These are phyloP conservation scores for Rhinocladiella mackenziei DNA, from an alignment of 2,329 filamentous ascomycete species.

Conservation along the genomic window DNA sequence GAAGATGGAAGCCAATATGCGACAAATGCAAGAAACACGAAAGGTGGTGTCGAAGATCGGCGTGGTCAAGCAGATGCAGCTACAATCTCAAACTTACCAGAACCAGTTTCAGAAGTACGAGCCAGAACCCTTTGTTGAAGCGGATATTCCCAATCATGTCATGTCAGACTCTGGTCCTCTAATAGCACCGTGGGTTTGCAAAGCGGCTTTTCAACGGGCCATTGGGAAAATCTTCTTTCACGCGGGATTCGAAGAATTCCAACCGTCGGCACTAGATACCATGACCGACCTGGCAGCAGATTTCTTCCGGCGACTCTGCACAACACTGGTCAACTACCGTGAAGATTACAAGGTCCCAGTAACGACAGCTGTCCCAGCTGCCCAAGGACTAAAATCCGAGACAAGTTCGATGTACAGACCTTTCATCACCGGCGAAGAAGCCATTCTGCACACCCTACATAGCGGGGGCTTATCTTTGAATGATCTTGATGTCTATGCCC, in stretches of 20 bases:
- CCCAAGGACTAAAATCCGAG: background rate
- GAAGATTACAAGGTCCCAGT: conserved; percentile 73
- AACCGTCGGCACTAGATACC: conserved; percentile 86
- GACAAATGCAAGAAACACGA: conserved; percentile 92
- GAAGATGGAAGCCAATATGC: conserved; percentile 85
- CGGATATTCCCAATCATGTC: conserved; percentile 83
- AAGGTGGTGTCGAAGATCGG: conserved; percentile 95
- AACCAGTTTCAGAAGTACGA: conserved; percentile 99
- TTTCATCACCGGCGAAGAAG: conserved; percentile 77
- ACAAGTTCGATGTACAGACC: conserved; percentile 49
- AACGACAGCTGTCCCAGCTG: conserved; percentile 36
- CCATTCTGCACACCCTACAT: conserved; percentile 77
- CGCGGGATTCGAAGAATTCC: conserved; percentile 93
- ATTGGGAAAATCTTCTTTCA: conserved; percentile 95
- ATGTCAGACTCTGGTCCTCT: conserved; percentile 83
- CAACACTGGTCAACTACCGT: conserved; percentile 74
- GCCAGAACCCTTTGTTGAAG: conserved; percentile 79
- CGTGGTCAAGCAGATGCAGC: conserved; percentile 99
- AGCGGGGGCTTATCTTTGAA: conserved; percentile 82
- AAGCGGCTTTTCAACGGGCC: conserved; percentile 79
- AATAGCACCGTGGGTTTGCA: conserved; percentile 77
- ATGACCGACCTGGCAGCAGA: conserved; percentile 85
- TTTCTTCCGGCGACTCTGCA: conserved; percentile 80
- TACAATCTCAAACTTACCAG: conserved; percentile 94
- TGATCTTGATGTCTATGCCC: conserved; percentile 77